Evolutionary conservation across 345 rosid species (phyloP).

Genomic region (Bruguiera sexangula): DNA sequence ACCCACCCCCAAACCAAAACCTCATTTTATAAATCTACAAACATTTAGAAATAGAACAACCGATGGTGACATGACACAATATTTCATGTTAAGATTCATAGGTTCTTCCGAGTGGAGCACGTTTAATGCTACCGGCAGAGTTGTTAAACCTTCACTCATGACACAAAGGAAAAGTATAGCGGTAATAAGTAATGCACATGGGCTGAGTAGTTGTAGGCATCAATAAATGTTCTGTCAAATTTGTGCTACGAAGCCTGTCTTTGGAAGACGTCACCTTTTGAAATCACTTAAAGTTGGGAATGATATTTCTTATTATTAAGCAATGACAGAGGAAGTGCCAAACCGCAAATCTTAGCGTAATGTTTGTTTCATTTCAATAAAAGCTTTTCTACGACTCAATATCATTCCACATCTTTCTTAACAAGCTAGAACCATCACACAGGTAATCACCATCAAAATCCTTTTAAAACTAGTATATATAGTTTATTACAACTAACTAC

Average conservation of each 20-base stretch:
- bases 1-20: too few relatives aligned
- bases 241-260: conserved; percentile 14
- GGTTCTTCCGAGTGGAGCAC: neutral
- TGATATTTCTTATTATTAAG: neutral
- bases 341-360: neutral
- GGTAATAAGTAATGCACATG: conserved; percentile 41
- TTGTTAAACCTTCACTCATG: neutral
- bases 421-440: too few relatives aligned
- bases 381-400: neutral
- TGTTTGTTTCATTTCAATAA: conserved; percentile 9
- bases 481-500: too few relatives aligned
- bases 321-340: conserved; percentile 11
- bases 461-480: too few relatives aligned
- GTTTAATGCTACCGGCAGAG: conserved; percentile 16
- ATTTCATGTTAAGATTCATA: neutral
- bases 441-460: too few relatives aligned
- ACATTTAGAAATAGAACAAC: too few relatives aligned
- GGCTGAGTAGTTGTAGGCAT: conserved; percentile 20
- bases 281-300: too few relatives aligned
- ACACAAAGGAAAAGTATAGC: conserved; percentile 4
- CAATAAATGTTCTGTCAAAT: conserved; percentile 27
- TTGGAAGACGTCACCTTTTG: conserved; percentile 5
- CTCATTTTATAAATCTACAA: too few relatives aligned
- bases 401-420: too few relatives aligned
- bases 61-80: neutral